phyloP scores from a whole-genome alignment of 2,329 filamentous ascomycete species.

The Hymenoscyphus repandus region DNA sequence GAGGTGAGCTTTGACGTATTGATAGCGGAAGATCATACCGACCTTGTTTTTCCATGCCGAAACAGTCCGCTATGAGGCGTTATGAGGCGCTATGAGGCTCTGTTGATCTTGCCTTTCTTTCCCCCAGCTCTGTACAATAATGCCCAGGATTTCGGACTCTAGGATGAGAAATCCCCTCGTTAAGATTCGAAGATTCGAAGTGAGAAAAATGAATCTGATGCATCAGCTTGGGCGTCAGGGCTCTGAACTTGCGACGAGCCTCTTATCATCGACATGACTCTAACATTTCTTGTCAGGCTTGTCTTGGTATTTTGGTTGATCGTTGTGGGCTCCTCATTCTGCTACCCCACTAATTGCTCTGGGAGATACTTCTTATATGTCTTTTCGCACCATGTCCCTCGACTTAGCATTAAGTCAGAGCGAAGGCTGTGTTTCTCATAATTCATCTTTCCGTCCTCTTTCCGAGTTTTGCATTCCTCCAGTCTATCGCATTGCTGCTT shows the following conservation, averaged over 20 bases:
- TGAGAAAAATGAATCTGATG: background rate
- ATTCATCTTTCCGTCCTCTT: no score
- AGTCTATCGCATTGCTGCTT: no score
- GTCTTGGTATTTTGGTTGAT: background rate
- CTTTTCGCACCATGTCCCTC: no score
- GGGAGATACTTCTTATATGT: no score
- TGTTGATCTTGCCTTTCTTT: background rate
- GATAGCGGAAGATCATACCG: background rate
- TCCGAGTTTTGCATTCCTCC: no score
- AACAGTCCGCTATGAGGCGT: background rate
- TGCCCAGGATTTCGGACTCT: background rate
- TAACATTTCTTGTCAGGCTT: background rate
- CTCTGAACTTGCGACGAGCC: background rate
- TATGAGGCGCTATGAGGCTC: background rate
- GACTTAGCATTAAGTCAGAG: no score
- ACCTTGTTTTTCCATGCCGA: background rate
- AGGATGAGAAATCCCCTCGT: background rate
- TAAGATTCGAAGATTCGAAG: background rate
- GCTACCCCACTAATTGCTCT: no score
- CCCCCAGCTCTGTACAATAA: background rate
- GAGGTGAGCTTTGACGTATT: no score
- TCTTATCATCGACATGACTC: background rate
- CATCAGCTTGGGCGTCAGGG: constrained; percentile 2
- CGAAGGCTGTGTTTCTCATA: no score
- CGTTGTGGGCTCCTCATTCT: background rate